Base-by-base conservation (phyloP, 2,329 filamentous ascomycete genomes). In the Microdochium nivale region DNA sequence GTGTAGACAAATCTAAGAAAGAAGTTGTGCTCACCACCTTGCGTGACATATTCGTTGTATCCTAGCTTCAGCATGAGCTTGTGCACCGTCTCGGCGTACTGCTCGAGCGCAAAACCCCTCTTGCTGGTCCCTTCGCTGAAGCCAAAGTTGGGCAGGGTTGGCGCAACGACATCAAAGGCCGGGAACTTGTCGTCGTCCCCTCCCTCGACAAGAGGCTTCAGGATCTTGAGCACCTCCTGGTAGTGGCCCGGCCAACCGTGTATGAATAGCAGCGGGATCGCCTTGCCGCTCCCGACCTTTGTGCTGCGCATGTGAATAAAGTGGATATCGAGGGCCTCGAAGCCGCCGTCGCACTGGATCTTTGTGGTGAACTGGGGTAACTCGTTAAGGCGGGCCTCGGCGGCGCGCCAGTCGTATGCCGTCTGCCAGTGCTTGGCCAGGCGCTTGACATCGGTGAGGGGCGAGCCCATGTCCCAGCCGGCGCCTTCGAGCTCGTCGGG, bases 281-380 rank as follows among this genome's bases (percentile, higher is more conserved):
- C 56, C 33, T 66, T 67, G 16, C n/a, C n/a, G n/a, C 78, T 72
- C 53, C 60, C 85, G 51, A 67, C 60, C 23, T 64, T 68, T 25
- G 72, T 82, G 56, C 62, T 86, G 37, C 65, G 63, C 7, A 73
- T 70, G 2, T 79, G 75, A 2, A 88, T 64, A 61, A 84, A 86
- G 65, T 88, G 85, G 3, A 88, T 70, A 32, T 82, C 71, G 48
- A 87, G 61, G 0, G 73, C 68, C 2, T 74, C 81, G 57, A 84
- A 86, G 0, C 78, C 81, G 46, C 46, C 46, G 11, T 80, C 72
- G 0, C 86, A 74, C 0, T 69, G 56, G 8, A 87, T 68, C 2
- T 59, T 61, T 0, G 76, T 78, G 1, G 68, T 73, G 65, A 75
- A 86, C 49, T 88, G 82, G 0, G 81, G 78, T 7, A 85, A 64